These are phyloP conservation scores for Suhomyces canberraensis DNA, from an alignment of 805 yeast genomes.

Conservation along the genomic window DNA sequence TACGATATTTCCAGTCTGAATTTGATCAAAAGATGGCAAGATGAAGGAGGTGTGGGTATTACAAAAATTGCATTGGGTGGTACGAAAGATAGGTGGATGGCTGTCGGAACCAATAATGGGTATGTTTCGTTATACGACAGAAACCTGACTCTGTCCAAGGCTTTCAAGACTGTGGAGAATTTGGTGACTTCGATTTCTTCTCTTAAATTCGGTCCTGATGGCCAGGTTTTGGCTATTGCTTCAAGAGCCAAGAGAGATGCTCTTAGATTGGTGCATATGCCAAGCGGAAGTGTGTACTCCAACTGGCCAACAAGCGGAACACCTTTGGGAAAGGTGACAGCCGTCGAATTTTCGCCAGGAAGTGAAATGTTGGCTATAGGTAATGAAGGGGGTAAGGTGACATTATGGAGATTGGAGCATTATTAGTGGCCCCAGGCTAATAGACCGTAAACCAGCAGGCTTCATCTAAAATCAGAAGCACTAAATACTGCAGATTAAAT, in stretches of 20 bases:
- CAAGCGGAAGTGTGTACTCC: constrained; percentile 77
- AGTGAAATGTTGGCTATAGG: constrained; percentile 85
- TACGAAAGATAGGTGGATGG: constrained; percentile 69
- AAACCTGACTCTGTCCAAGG: constrained; percentile 30
- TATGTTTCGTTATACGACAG: constrained; percentile 84
- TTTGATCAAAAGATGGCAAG: constrained; percentile 72
- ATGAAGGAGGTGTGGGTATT: constrained; percentile 80
- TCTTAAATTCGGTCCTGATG: constrained; percentile 76
- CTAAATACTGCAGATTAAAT: too few species aligned
- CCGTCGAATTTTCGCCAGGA: constrained; percentile 73
- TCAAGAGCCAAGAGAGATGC: constrained; percentile 85
- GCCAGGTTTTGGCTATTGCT: constrained; percentile 83
- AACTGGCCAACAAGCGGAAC: constrained; percentile 99
- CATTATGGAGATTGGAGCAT: constrained; percentile 82
- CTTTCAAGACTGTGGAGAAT: constrained; percentile 68
- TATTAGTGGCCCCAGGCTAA: constrained; percentile 41
- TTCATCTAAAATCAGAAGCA: too few species aligned
- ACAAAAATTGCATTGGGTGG: constrained; percentile 77
- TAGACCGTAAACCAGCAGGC: too few species aligned
- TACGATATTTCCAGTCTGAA: constrained; percentile 43
- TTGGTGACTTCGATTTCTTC: constrained; percentile 77
- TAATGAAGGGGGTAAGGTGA: constrained; percentile 84
- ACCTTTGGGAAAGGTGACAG: constrained; percentile 91
- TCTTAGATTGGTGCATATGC: constrained; percentile 79
- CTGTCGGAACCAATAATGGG: constrained; percentile 87